These are phyloP conservation scores for Kurtzmaniella cleridarum DNA, from an alignment of 805 yeast genomes.

Conservation along the genomic window DNA sequence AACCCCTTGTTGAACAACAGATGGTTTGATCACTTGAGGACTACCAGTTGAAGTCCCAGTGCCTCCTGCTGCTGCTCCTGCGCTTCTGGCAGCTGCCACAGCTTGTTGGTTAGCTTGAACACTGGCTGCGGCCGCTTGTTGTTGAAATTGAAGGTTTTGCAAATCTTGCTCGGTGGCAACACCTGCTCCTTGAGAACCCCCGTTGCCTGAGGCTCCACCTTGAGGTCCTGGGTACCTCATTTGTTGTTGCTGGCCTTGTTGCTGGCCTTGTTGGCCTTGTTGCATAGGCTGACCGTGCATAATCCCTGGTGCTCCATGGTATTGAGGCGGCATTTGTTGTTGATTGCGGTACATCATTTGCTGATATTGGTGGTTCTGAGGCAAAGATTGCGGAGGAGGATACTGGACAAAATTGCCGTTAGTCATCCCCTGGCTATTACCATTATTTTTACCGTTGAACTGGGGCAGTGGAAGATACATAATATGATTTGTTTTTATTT, in stretches of 20 bases:
- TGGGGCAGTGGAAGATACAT: slow-evolving; percentile 5
- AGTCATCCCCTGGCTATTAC: slow-evolving; percentile 2
- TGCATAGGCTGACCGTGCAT: not conserved
- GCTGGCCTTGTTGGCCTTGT: slow-evolving; percentile 4
- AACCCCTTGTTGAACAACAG: not conserved
- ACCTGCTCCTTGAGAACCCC: not conserved
- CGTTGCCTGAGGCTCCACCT: slow-evolving; percentile 8
- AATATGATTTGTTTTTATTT: not conserved
- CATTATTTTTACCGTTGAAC: slow-evolving; percentile 3
- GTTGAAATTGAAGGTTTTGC: slow-evolving; percentile 3
- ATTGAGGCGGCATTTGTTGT: slow-evolving; percentile 2
- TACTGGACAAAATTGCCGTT: slow-evolving; percentile 3
- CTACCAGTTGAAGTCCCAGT: slow-evolving; percentile 1
- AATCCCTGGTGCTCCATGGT: slow-evolving; percentile 1
- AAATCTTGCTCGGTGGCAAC: not conserved
- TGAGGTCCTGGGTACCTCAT: slow-evolving; percentile 7
- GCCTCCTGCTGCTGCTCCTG: not conserved
- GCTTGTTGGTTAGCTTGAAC: not conserved
- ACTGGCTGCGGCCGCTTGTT: not conserved
- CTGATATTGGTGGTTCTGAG: slow-evolving; percentile 5
- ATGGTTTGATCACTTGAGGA: not conserved
- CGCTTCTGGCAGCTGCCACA: not conserved
- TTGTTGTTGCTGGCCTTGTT: slow-evolving; percentile 2
- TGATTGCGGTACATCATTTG: slow-evolving; percentile 5
- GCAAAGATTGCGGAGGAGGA: slow-evolving; percentile 1